Evolutionary conservation across 169 alveolate genomes (phyloP).

Genomic region (Eimeria necatrix): DNA sequence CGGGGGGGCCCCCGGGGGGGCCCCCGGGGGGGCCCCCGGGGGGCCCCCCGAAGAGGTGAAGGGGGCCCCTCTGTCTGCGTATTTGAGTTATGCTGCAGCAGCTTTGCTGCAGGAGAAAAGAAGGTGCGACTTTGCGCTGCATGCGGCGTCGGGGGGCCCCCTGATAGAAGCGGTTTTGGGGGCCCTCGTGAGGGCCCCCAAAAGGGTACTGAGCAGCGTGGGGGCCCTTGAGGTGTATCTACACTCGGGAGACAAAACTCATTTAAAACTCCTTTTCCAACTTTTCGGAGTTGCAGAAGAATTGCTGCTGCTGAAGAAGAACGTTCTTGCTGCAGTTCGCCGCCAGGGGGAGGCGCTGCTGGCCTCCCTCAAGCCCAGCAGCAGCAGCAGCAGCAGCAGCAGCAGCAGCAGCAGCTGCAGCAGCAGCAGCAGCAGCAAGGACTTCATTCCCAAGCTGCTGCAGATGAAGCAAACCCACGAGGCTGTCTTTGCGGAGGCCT

Average conservation of each 20-base stretch:
- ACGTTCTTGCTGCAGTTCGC: neutral
- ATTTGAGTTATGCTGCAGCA: neutral
- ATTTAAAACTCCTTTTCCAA: neutral
- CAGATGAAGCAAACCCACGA: conserved; percentile 24
- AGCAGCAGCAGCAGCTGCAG: conserved; percentile 30
- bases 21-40: neutral
- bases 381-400: conserved; percentile 12
- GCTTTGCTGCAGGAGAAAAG: neutral
- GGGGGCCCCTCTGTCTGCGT: neutral
- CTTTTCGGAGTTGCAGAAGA: neutral
- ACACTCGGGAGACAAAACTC: neutral
- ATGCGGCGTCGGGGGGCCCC: neutral
- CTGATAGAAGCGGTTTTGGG: neutral
- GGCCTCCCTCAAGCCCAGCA: neutral
- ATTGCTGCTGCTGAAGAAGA: neutral
- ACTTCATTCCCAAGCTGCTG: neutral
- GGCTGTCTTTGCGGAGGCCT: neutral
- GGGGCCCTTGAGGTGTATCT: neutral
- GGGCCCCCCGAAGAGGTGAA: neutral
- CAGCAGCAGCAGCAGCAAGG: conserved; percentile 25
- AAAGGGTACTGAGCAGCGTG: neutral
- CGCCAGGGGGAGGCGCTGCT: neutral
- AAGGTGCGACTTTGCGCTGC: neutral
- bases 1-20: conserved; percentile 7
- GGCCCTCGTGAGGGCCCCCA: neutral